Conservation (phyloP, 768 basidiomycete species). For the Neoboletus brunneissimus region DNA sequence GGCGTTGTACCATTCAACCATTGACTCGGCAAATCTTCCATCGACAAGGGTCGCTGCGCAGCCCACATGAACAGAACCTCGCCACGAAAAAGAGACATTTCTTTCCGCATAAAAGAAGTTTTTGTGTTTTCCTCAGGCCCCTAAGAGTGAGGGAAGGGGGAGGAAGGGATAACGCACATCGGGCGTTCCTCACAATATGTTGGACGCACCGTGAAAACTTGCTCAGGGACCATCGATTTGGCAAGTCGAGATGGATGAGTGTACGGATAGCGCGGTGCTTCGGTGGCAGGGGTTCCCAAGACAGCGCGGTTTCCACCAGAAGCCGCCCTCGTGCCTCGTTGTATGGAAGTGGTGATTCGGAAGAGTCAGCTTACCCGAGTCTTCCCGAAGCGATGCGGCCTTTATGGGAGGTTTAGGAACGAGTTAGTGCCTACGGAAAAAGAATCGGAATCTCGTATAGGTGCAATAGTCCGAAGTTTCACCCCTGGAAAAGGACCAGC, state of each 20-base stretch:
- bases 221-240: constrained; percentile 8
- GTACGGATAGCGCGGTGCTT: constrained; percentile 3
- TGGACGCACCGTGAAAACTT: constrained; percentile 2
- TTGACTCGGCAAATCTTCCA: constrained; percentile 13
- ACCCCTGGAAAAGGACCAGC: not conserved
- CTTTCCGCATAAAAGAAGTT: not conserved
- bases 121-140: not conserved
- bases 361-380: constrained; percentile 12
- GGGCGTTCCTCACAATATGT: not conserved
- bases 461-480: not conserved
- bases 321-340: constrained; percentile 19
- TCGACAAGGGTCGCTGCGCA: constrained; percentile 8
- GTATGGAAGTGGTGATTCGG: constrained; percentile 10
- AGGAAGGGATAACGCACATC: constrained; percentile 25
- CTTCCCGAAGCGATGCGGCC: constrained; percentile 7
- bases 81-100: not conserved
- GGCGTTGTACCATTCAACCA: constrained; percentile 16
- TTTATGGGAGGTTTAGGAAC: constrained; percentile 4
- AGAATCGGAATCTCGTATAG: not conserved
- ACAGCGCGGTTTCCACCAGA: constrained; percentile 12
- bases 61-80: not conserved
- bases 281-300: constrained; percentile 17
- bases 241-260: constrained; percentile 8
- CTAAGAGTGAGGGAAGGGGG: not conserved
- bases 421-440: not conserved